phyloP scores from a whole-genome alignment of 2,329 filamentous ascomycete genomes.

The Emergomyces orientalis region DNA sequence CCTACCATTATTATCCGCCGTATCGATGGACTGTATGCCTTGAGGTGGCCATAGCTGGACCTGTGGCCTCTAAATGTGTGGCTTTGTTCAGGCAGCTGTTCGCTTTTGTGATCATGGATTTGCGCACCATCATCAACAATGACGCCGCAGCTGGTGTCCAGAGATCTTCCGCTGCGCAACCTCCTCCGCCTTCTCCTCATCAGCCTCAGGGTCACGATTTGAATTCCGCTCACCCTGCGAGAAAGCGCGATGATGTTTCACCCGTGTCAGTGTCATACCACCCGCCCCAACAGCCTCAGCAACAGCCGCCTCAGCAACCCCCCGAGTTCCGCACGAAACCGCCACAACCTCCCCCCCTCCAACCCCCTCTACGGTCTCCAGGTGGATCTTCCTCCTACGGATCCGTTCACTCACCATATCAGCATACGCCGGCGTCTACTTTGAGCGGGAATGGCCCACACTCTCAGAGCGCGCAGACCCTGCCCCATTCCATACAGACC shows the following conservation, averaged over 20 bases:
- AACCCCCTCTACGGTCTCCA: constrained; percentile 38
- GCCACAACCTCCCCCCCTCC: constrained; percentile 37
- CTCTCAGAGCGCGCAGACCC: constrained; percentile 26
- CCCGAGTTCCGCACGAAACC: constrained; percentile 15
- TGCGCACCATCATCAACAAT: constrained; percentile 45
- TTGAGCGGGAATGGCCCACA: constrained; percentile 22
- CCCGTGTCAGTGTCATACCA: constrained; percentile 4
- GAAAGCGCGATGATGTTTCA: constrained; percentile 8
- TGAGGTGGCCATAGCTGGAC: neutral
- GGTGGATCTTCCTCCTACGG: constrained; percentile 33
- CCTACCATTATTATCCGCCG: neutral
- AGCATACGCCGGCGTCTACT: constrained; percentile 28
- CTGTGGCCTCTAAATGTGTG: neutral
- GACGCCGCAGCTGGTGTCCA: constrained; percentile 29
- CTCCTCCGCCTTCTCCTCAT: constrained; percentile 13
- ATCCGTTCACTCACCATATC: constrained; percentile 34
- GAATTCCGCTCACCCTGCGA: neutral
- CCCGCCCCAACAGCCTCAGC: constrained; percentile 1
- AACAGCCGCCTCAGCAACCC: neutral
- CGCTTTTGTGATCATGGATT: constrained; percentile 37
- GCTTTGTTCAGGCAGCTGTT: neutral
- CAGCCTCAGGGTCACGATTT: neutral
- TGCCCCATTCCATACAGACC: constrained; percentile 11
- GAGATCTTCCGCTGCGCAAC: constrained; percentile 20
- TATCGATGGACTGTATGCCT: neutral